Evolutionary conservation across 2,329 filamentous ascomycete species (phyloP).

Genomic region (Neofusicoccum parvum): DNA sequence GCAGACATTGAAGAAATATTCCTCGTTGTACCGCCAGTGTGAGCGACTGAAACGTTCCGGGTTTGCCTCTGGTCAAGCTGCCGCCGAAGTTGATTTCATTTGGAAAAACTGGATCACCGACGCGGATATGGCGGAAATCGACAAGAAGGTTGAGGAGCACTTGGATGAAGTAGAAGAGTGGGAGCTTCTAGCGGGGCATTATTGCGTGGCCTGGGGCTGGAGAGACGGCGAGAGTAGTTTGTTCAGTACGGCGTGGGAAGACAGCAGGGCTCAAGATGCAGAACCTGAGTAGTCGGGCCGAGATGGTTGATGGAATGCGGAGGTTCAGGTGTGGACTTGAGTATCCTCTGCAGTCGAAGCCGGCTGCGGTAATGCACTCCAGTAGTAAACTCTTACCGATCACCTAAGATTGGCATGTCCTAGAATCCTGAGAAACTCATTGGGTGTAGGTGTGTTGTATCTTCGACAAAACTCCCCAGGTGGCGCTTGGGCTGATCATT

Average conservation of each 20-base stretch:
- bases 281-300: constrained; percentile 8
- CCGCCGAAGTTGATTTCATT: constrained; percentile 66
- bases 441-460: too few species aligned
- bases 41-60: constrained; percentile 67
- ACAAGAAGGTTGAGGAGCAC: constrained; percentile 71
- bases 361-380: too few species aligned
- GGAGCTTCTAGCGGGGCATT: constrained; percentile 82
- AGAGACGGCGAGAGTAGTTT: constrained; percentile 49
- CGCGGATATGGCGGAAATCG: constrained; percentile 77
- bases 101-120: constrained; percentile 74
- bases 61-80: constrained; percentile 60
- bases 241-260: constrained; percentile 18
- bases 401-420: too few species aligned
- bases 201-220: constrained; percentile 88
- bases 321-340: too few species aligned
- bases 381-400: too few species aligned
- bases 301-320: neutral
- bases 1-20: constrained; percentile 77
- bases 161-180: constrained; percentile 96
- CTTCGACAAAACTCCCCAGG: too few species aligned
- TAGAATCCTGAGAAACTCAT: too few species aligned
- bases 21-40: constrained; percentile 68
- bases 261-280: neutral
- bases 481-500: too few species aligned
- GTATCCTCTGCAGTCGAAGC: neutral